Conservation (phyloP, 257 asterid genomes). For the Sherardia arvensis region DNA sequence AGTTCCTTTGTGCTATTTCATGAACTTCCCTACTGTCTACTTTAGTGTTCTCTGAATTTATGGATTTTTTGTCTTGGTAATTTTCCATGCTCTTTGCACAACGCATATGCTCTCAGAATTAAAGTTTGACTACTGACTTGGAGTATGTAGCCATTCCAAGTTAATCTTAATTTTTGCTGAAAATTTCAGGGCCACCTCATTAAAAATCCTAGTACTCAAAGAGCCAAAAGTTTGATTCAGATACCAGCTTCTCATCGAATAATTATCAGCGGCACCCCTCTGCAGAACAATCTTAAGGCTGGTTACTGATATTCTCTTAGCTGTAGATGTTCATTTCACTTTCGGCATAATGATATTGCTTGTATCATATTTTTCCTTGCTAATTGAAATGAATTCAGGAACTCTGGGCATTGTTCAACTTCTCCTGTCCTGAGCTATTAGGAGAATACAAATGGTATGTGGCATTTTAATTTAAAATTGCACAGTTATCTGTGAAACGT, state of each 20-base stretch:
- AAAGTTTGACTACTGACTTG: not conserved
- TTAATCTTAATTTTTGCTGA: constrained; percentile 3
- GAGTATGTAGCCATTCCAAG: not conserved
- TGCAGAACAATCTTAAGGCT: constrained; percentile 95
- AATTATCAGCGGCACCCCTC: constrained; percentile 95
- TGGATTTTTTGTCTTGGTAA: not conserved
- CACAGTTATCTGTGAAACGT: not conserved
- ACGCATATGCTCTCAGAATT: not conserved
- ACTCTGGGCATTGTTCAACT: constrained; percentile 89
- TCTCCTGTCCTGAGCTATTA: constrained; percentile 79
- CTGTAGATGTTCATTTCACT: constrained; percentile 2
- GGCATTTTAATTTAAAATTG: constrained; percentile 5
- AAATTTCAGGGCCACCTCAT: constrained; percentile 80
- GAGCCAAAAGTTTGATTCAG: constrained; percentile 95
- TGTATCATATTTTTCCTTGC: constrained; percentile 4
- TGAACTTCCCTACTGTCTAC: not conserved
- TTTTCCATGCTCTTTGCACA: not conserved
- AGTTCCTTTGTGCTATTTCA: not conserved
- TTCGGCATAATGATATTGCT: constrained; percentile 1
- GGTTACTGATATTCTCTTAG: constrained; percentile 29
- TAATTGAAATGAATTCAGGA: constrained; percentile 35
- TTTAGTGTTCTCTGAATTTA: not conserved
- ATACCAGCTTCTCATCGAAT: constrained; percentile 78
- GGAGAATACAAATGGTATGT: constrained; percentile 83
- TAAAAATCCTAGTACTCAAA: constrained; percentile 93